Evolutionary conservation across 139 green algal genomes (phyloP).

Genomic region (Pseudopediastrum boryanum): DNA sequence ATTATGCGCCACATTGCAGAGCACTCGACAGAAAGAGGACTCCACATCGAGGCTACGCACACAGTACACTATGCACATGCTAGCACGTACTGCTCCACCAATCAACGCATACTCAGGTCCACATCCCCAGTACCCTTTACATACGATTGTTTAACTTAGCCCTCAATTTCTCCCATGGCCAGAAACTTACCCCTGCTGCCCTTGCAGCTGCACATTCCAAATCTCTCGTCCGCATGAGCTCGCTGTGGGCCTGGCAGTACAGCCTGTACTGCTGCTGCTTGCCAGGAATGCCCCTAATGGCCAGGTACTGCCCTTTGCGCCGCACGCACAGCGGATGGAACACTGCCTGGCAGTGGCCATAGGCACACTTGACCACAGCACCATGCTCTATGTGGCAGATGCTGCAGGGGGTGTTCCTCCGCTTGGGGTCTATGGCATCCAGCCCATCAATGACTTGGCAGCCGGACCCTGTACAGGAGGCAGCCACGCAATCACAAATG

Average conservation of each 20-base stretch:
- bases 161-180: background rate
- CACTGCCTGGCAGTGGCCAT: conserved; percentile 37
- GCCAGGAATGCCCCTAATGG: background rate
- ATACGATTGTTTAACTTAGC: background rate
- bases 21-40: background rate
- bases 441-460: conserved; percentile 50
- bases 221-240: conserved; percentile 38
- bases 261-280: conserved; percentile 48
- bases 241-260: conserved; percentile 77
- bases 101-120: background rate
- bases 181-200: conserved; percentile 14
- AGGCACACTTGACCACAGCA: conserved; percentile 53
- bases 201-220: conserved; percentile 4
- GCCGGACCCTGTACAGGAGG: conserved; percentile 17
- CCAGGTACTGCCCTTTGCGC: conserved; percentile 70
- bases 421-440: conserved; percentile 44
- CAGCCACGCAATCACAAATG: too few relatives aligned
- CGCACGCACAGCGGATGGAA: conserved; percentile 89
- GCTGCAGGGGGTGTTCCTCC: conserved; percentile 39
- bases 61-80: background rate
- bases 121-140: background rate
- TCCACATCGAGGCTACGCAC: background rate
- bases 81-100: too few relatives aligned
- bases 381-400: conserved; percentile 42
- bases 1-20: too few relatives aligned